Evolutionary conservation across 345 rosid genomes (phyloP).

Genomic region (Gossypium longicalyx): DNA sequence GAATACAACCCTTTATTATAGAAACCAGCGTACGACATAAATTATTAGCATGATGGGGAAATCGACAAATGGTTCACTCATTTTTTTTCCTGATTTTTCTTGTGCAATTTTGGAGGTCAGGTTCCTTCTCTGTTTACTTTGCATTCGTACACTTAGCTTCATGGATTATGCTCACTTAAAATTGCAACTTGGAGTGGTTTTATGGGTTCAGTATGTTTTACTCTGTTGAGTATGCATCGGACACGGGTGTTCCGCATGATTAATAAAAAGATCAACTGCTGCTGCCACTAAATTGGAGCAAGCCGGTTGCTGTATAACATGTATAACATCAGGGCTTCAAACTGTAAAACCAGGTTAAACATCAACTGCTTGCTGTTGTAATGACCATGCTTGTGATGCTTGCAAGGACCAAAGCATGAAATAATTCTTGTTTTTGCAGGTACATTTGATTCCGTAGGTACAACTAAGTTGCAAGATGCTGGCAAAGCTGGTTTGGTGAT

Average conservation of each 20-base stretch:
- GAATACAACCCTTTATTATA: not conserved
- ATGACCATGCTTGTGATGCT: not conserved
- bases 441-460: constrained; percentile 59
- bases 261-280: constrained; percentile 57
- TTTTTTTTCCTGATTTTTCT: no score
- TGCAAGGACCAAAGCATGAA: not conserved
- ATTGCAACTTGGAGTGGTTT: no score
- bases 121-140: no score
- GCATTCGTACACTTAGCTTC: no score
- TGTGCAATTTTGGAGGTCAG: no score
- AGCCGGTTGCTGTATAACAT: constrained; percentile 75
- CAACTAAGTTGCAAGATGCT: constrained; percentile 9
- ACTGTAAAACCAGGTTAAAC: constrained; percentile 71
- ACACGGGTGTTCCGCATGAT: no score
- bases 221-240: no score
- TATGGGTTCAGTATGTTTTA: no score
- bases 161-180: no score
- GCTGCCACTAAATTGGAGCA: constrained; percentile 35
- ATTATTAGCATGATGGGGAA: no score
- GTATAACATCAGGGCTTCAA: constrained; percentile 84
- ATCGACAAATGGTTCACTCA: no score
- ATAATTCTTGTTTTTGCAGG: constrained; percentile 35
- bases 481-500: not conserved
- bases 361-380: not conserved
- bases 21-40: no score